Base-by-base conservation (phyloP, 257 asterid genomes). In the Dorcoceras hygrometricum region DNA sequence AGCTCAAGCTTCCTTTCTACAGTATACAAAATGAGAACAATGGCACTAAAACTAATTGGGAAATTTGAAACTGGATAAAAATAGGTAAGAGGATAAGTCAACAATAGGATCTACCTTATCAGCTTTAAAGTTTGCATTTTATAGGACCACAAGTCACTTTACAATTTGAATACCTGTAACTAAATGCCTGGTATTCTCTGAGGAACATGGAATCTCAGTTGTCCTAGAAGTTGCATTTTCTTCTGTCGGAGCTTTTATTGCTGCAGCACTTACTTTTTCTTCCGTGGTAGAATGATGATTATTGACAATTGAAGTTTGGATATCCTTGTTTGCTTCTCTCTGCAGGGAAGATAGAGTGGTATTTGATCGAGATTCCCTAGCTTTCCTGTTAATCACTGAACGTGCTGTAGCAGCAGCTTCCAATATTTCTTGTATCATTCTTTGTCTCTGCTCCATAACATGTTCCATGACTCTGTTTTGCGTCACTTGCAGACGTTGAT, bases 341-440 rank as follows among this genome's bases (percentile, higher is more conserved):
- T 67, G 68, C 74, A 74, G 77, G 65, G 86, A 63, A 39, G 71
- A 71, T 76, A 78, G 82, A 73, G 73, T 62, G 57, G 82, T 82
- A 80, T 63, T 56, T 62, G 86, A 67, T 14, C 94, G 95, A 63
- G 68, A 77, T 75, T 82, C 82, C 34, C 97, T 78, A 63, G 87
- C 75, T 78, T 82, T 84, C 76, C 75, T 77, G 72, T 90, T 95
- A 76, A 90, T 85, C 63, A 75, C 60, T 36, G 97, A 94, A 27
- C 96, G 97, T 43, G 99, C 99, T 43, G 83, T 77, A 68, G 91
- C 88, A 70, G 95, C 96, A 62, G 81, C 79, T 69, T 84, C 67
- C 6, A 81, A 76, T 66, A 87, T 74, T 76, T 90, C 95, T 69
- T 80, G 86, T 74, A 78, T 78, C 84, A 86, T 86, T 66, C 78